Percentiles rank a stretch among this genome's conserved stretches.
Conservation (phyloP, 148 eudicot species). For the Dianthus caryophyllus region DNA sequence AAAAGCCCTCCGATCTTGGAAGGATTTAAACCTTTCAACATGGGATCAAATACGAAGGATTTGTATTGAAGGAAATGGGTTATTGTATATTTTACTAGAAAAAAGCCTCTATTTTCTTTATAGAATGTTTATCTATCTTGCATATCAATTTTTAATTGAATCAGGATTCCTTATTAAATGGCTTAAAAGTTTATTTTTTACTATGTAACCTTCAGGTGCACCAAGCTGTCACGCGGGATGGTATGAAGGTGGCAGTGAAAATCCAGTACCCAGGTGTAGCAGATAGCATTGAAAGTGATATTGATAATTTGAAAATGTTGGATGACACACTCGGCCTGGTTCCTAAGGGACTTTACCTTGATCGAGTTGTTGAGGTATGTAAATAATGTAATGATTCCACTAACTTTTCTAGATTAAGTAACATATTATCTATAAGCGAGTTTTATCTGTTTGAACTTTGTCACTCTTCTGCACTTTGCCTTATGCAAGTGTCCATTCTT, state of each 20-base stretch:
- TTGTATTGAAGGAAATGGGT: too few species aligned
- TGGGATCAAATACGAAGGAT: too few species aligned
- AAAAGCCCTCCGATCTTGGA: too few species aligned
- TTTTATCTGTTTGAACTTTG: not conserved
- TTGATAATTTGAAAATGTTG: slow-evolving; percentile 81
- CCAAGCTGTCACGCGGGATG: slow-evolving; percentile 71
- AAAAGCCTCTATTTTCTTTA: not conserved
- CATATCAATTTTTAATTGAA: not conserved
- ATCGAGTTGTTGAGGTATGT: slow-evolving; percentile 85
- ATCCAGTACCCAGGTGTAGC: slow-evolving; percentile 99
- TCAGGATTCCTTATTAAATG: not conserved
- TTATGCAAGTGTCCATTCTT: not conserved
- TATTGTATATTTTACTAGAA: not conserved
- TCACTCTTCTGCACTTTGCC: not conserved
- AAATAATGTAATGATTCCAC: not conserved
- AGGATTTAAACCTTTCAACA: too few species aligned
- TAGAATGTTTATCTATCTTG: not conserved
- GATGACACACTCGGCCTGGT: slow-evolving; percentile 68
- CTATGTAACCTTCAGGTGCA: slow-evolving; percentile 63
- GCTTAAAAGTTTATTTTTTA: not conserved
- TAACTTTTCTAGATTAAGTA: not conserved
- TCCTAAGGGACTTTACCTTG: slow-evolving; percentile 78
- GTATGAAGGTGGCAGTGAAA: slow-evolving; percentile 78
- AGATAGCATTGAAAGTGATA: slow-evolving; percentile 96
- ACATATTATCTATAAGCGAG: not conserved